Evolutionary conservation across 108 stramenopile species (phyloP).

Genomic region (Cylindrotheca fusiformis): DNA sequence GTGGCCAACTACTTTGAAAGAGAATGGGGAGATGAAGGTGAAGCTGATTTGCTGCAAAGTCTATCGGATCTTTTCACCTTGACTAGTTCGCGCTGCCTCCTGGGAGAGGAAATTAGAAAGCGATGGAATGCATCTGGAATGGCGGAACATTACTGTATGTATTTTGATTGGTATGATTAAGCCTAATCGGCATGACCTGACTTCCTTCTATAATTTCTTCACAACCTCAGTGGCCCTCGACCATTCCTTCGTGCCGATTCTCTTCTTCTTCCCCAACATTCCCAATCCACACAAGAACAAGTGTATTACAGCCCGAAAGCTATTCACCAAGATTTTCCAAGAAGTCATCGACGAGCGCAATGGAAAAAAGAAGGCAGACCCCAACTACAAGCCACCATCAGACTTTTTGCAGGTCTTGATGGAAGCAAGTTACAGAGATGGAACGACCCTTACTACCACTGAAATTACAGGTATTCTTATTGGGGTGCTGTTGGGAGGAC

Average conservation of each 20-base stretch:
- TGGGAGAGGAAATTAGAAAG: conserved; percentile 71
- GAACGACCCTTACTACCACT: conserved; percentile 39
- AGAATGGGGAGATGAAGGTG: conserved; percentile 40
- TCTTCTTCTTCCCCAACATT: conserved; percentile 66
- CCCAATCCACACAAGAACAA: conserved; percentile 50
- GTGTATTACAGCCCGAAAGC: conserved; percentile 42
- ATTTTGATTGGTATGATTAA: neutral
- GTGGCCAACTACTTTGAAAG: conserved; percentile 32
- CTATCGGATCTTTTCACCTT: conserved; percentile 65
- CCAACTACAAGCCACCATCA: conserved; percentile 14
- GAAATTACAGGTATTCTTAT: conserved; percentile 70
- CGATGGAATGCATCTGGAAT: conserved; percentile 51
- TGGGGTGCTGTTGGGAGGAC: conserved; percentile 74
- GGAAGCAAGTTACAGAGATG: conserved; percentile 72
- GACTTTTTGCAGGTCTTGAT: conserved; percentile 74
- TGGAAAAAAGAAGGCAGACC: conserved; percentile 13
- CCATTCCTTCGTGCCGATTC: conserved; percentile 70
- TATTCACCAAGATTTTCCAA: conserved; percentile 56
- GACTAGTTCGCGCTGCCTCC: conserved; percentile 61
- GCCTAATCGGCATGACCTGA: neutral
- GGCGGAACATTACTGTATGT: conserved; percentile 47
- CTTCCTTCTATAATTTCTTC: neutral
- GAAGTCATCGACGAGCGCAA: conserved; percentile 49
- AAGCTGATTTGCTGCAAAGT: conserved; percentile 43
- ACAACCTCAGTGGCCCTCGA: conserved; percentile 49